Percentiles rank a stretch among this genome's conserved stretches.
Conservation (phyloP, 129 eudicot genomes). For the Pseudognaphalium luteoalbum region DNA sequence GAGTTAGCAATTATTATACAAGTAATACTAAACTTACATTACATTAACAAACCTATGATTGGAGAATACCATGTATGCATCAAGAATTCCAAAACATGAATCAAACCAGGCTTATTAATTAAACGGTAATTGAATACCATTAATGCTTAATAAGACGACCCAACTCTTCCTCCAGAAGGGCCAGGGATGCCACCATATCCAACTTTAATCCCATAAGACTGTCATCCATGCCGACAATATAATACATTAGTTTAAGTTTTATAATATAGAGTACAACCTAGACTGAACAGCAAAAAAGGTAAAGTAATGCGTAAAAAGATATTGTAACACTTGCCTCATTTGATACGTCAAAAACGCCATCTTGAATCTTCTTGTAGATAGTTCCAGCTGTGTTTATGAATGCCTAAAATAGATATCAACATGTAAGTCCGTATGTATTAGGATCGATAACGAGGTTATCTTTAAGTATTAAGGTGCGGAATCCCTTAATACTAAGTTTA, state of each 20-base stretch:
- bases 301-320: neutral
- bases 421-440: too few relatives aligned
- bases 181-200: conserved; percentile 85
- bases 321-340: conserved; percentile 60
- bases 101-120: too few relatives aligned
- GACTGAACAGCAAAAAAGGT: neutral
- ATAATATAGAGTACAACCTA: neutral
- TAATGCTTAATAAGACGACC: conserved; percentile 49
- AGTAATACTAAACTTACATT: too few relatives aligned
- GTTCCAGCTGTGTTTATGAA: conserved; percentile 79
- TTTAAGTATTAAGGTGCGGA: too few relatives aligned
- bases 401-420: conserved; percentile 67
- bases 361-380: conserved; percentile 86
- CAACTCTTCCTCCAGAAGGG: conserved; percentile 72
- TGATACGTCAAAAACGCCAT: conserved; percentile 87
- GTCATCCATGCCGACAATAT: conserved; percentile 16
- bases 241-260: neutral
- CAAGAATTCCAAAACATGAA: too few relatives aligned
- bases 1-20: too few relatives aligned
- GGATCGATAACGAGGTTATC: too few relatives aligned
- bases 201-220: conserved; percentile 87
- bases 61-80: too few relatives aligned
- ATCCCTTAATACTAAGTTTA: too few relatives aligned
- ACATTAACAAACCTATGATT: too few relatives aligned
- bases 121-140: too few relatives aligned